Base-by-base conservation (phyloP, 257 asterid genomes). In the Mentha longifolia region DNA sequence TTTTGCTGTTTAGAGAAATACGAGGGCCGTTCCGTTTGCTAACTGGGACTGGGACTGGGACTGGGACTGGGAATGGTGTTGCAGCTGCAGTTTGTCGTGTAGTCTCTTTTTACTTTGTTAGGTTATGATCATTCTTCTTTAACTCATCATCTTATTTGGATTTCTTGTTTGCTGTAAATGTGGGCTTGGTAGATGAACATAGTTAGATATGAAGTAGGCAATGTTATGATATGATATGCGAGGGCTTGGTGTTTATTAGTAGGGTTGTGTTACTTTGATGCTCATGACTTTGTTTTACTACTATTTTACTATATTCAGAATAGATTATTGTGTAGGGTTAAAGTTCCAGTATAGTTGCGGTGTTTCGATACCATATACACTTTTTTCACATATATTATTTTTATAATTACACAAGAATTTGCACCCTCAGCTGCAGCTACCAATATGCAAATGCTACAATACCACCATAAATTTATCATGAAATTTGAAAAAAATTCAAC, bases 121-220 rank as follows among this genome's bases (percentile, higher is more conserved):
- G 25, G 25, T 58, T 33, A 22, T 65, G 49, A 54, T 54, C 11
- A 25, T 52, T n/a, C n/a, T 22, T 22, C 25, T 22, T 22, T 22
- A 22, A 22, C 25, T 22, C 25, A 22, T 22, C 25, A 4, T 17
- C 47, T 65, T 35, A 9, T 9, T 0, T 59, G 63, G 67, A 42
- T 56, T 20, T 56, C 58, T 42, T 42, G 55, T 20, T 25, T 67
- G 50, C 61, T 71, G 76, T 61, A 61, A 49, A 68, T 73, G 33
- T 51, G 19, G 54, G 28, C 30, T 33, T 33, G 37, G 5, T 33
- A 33, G 37, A 3, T 33, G 43, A 16, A 42, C 9, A 47, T 57
- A n/a, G n/a, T n/a, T n/a, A 55, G 35, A 22, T 0, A 22, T 22
- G 25, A 22, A 22, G n/a, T n/a, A n/a, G n/a, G 25, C 25, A 22